Evolutionary conservation across 441 rosid species (phyloP), one percentile per base, ranked within the genome.

Genomic region (Omphalea diandra): DNA sequence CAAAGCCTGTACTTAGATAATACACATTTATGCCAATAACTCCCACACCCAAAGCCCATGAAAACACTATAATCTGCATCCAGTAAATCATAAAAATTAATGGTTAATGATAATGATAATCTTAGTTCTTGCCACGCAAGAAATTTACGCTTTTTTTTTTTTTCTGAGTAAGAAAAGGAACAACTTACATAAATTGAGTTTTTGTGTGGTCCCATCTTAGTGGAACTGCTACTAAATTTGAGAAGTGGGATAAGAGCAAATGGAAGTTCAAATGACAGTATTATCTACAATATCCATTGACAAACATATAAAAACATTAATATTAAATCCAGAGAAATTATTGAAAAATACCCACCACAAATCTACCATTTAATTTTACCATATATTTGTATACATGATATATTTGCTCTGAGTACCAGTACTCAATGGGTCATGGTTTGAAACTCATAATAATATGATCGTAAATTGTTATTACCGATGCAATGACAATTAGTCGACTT

Each of bases 121-220:
- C n/a, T n/a, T n/a, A n/a, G n/a, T n/a, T n/a, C n/a, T n/a, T n/a
- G 26, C 5, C 29, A n/a, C n/a, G 33, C 12, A 33, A 60, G 20
- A 60, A 60, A 26, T 55, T 55, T 55, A n/a, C 32, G 15, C n/a
- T n/a, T n/a, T n/a, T 1, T 22, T 10, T 27, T 22, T 17, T 22
- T 55, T 17, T 9, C 10, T 11, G 20, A 7, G 3, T 12, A 7
- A 33, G 29, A 10, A 26, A 11, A 18, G 5, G n/a, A 1, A 7
- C 1, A 22, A 74, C 89, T 80, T 63, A 87, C 95, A 18, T 14
- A 41, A 26, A 80, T 24, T 1, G 89, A 89, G 68, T 87, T 89
- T 80, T 83, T 87, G 75, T 89, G 86, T 0, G 90, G 89, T 46
- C 96, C 96, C 96, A 87, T 84, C 71, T 89, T 89, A 33, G 87